phyloP scores from a whole-genome alignment of 164 flowering plant species.

The Vitis labrusca region DNA sequence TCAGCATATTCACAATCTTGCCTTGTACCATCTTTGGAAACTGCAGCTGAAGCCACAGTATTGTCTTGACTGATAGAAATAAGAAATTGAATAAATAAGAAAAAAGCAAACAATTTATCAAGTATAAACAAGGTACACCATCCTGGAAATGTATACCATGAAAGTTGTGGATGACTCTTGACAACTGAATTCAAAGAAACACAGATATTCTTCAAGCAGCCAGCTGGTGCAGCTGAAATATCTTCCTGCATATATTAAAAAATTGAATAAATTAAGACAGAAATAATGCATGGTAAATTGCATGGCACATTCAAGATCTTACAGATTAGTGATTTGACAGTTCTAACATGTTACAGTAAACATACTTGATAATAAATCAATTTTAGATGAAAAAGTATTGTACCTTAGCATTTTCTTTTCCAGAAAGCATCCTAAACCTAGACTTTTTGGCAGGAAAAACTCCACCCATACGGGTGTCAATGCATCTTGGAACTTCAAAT shows the following conservation, averaged over 20 bases:
- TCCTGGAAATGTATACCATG: conserved; percentile 35
- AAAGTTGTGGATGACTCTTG: conserved; percentile 27
- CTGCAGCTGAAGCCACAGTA: conserved; percentile 23
- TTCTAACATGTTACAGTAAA: too few species aligned
- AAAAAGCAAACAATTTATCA: neutral
- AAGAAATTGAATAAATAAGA: conserved; percentile 8
- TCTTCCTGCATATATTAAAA: conserved; percentile 35
- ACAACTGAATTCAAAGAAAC: conserved; percentile 29
- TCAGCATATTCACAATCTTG: conserved; percentile 36
- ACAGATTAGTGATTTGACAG: neutral
- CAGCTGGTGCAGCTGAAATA: conserved; percentile 25
- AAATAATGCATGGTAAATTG: neutral
- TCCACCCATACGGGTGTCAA: conserved; percentile 70
- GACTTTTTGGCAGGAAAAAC: conserved; percentile 77
- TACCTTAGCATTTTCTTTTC: conserved; percentile 75
- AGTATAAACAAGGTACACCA: neutral
- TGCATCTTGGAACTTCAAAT: conserved; percentile 56
- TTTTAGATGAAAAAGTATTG: neutral
- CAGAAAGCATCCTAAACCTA: conserved; percentile 47
- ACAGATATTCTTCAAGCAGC: conserved; percentile 27
- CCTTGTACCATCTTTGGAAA: conserved; percentile 26
- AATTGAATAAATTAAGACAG: neutral
- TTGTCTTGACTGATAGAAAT: conserved; percentile 27
- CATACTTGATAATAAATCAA: neutral
- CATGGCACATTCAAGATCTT: neutral